Evolutionary conservation across 257 asterid genomes (phyloP), one percentile per base, ranked within the genome.

Genomic region (Dorcoceras hygrometricum): DNA sequence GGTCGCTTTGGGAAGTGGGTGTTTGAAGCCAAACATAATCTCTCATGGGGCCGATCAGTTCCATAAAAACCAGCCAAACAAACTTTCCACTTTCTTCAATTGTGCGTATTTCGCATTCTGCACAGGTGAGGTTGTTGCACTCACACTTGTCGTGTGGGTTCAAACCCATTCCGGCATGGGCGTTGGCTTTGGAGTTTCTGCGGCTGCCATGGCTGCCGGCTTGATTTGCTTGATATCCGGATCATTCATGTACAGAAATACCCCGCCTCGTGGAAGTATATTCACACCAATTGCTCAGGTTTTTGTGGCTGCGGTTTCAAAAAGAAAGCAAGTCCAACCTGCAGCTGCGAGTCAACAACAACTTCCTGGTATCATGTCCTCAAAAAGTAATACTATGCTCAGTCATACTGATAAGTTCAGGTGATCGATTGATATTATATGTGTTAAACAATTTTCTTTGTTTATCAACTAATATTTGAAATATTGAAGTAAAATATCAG

Each of bases 91-190:
- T 70, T 88, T 79, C 75, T 88, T 88, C 78, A 88, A 88, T 72
- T 83, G 84, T 27, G 96, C 94, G 9, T 88, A 88, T 23, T 88
- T 88, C 29, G 84, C 96, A 66, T 88, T 88, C 72, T 86, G 96
- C 70, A 69, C 58, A 3, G 93, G 93, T 18, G 86, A 85, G 76
- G 87, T 88, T 0, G 71, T 88, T 0, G 95, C 95, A 1, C 93
- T 88, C 53, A 88, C 95, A 0, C 67, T 88, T 7, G 76, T 88
- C 6, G 95, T 88, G 0, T 88, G 93, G 90, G 73, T 85, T 43
- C 95, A 86, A 67, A 88, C 93, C 0, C 89, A 82, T 24, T 85
- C 85, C 0, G 93, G 95, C 6, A 88, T 88, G 95, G 95, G 84
- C 59, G 75, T 82, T 0, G 95, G 95, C 0, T 88, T 88, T 24